Percentiles rank a stretch among this genome's conserved stretches.
These are phyloP conservation scores for Trichosporon faecale DNA, from an alignment of 1,284 basidiomycete species.

Conservation along the genomic window DNA sequence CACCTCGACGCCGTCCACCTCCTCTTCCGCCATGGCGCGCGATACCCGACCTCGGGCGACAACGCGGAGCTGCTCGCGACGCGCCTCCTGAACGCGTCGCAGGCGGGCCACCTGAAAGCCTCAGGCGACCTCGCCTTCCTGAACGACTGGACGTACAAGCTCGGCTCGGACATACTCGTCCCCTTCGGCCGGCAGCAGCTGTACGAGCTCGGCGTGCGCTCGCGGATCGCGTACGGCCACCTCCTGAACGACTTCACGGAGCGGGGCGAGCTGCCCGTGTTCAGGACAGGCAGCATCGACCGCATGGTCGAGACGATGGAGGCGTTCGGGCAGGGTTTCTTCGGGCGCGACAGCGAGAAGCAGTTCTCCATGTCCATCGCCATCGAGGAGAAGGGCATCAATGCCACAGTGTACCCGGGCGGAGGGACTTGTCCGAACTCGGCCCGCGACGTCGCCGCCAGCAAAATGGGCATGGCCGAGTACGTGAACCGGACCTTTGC, in stretches of 20 bases:
- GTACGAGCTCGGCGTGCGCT: constrained; percentile 46
- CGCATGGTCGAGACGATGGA: constrained; percentile 77
- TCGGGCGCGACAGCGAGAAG: constrained; percentile 72
- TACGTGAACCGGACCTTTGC: constrained; percentile 60
- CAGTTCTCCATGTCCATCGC: constrained; percentile 64
- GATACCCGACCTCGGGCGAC: constrained; percentile 47
- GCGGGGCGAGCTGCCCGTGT: constrained; percentile 47
- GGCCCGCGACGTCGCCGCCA: constrained; percentile 63
- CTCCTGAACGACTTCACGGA: constrained; percentile 73
- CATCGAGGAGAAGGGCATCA: constrained; percentile 59
- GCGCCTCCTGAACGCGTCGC: constrained; percentile 37
- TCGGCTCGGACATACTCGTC: constrained; percentile 54
- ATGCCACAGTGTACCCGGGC: constrained; percentile 43
- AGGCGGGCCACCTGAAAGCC: constrained; percentile 30
- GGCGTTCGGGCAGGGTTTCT: constrained; percentile 83
- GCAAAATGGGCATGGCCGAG: constrained; percentile 16
- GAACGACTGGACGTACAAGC: constrained; percentile 53
- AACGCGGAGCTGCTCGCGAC: constrained; percentile 38
- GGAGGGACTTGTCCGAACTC: constrained; percentile 59
- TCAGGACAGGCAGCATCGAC: constrained; percentile 73
- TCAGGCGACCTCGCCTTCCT: constrained; percentile 52
- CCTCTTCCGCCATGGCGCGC: constrained; percentile 61
- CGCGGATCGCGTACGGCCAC: constrained; percentile 66
- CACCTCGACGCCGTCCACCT: constrained; percentile 65
- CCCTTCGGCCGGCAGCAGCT: constrained; percentile 53